Conservation (phyloP, 2,329 filamentous ascomycete species). For the Aspergillus phoenicis region DNA sequence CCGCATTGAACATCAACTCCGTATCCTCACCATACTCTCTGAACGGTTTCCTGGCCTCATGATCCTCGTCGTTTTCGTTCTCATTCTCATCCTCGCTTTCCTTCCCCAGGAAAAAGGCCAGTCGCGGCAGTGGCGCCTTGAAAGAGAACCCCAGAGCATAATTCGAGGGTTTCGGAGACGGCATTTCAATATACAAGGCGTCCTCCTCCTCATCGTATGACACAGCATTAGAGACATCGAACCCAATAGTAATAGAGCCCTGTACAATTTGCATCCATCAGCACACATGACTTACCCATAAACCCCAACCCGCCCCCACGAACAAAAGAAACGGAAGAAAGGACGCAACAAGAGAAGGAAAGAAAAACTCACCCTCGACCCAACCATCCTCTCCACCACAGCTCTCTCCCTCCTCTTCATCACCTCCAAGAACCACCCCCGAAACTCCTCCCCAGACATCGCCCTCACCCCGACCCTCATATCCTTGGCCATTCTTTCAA, state of each 20-base stretch:
- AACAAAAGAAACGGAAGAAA: neutral
- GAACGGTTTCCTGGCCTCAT: neutral
- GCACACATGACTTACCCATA: neutral
- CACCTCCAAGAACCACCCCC: constrained; percentile 42
- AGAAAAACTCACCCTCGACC: constrained; percentile 36
- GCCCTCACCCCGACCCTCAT: constrained; percentile 39
- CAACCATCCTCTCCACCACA: constrained; percentile 40
- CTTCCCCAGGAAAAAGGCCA: constrained; percentile 21
- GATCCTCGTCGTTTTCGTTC: constrained; percentile 16
- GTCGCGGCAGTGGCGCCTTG: constrained; percentile 37
- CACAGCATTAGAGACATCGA: constrained; percentile 41
- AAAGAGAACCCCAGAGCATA: constrained; percentile 40
- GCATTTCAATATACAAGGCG: constrained; percentile 33
- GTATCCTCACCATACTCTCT: constrained; percentile 13
- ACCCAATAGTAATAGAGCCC: constrained; percentile 36
- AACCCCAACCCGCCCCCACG: neutral
- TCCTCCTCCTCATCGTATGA: constrained; percentile 32
- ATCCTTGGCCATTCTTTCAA: constrained; percentile 28
- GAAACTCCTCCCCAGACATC: constrained; percentile 44
- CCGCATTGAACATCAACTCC: constrained; percentile 36
- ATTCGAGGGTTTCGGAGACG: constrained; percentile 27
- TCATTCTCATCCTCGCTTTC: constrained; percentile 21
- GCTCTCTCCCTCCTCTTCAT: constrained; percentile 46
- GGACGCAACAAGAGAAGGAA: neutral
- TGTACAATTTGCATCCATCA: constrained; percentile 17